Evolutionary conservation across 2,329 filamentous ascomycete genomes (phyloP).

Genomic region (Phaeophleospora eucalypticola): DNA sequence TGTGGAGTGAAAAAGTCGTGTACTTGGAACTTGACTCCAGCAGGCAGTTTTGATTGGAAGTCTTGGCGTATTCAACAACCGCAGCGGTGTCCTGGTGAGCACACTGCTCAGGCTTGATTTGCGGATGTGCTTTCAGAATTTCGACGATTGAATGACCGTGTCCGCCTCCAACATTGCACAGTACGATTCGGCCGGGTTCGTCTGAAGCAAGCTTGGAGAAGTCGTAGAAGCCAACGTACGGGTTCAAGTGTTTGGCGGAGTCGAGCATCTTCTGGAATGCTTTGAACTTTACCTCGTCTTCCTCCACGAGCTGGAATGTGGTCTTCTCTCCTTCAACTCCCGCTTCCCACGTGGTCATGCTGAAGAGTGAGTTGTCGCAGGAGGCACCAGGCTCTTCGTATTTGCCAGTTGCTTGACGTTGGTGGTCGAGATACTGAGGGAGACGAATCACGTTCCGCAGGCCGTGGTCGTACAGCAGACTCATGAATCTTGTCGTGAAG

Average conservation of each 20-base stretch:
- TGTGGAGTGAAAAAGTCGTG: slow-evolving; percentile 2
- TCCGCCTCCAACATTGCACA: background rate
- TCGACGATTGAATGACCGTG: background rate
- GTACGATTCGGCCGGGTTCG: background rate
- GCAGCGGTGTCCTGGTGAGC: background rate
- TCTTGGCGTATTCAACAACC: no score
- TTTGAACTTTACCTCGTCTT: background rate
- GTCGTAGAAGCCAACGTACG: background rate
- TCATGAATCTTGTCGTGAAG: no score
- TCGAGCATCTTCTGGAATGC: background rate
- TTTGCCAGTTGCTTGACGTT: background rate
- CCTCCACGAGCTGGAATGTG: background rate
- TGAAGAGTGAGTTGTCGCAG: background rate
- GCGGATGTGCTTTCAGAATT: background rate
- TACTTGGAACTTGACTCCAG: no score
- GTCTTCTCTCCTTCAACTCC: background rate
- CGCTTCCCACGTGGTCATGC: background rate
- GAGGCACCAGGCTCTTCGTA: slow-evolving; percentile 1
- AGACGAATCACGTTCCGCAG: background rate
- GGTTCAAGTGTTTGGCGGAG: background rate
- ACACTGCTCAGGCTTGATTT: background rate
- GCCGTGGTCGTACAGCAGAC: background rate
- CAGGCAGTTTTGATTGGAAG: no score
- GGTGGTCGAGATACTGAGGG: background rate
- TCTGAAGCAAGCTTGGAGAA: background rate